Percentiles rank a stretch among this genome's conserved stretches.
Conservation (phyloP, 73 alveolate species). For the Paramecium caudatum region DNA sequence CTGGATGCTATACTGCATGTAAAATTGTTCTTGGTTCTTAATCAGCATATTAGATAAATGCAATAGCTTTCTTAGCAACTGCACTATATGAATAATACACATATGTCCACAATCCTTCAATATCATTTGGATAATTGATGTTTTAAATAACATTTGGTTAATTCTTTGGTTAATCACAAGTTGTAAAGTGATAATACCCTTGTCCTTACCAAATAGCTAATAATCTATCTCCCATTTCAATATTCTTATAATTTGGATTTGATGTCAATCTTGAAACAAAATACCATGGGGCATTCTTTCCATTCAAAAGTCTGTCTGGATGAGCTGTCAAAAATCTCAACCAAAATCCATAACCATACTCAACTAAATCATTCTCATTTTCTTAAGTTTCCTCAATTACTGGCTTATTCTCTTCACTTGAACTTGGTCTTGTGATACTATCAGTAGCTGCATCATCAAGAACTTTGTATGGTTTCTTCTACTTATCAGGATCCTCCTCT, state of each 20-base stretch:
- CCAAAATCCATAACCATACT: constrained; percentile 69
- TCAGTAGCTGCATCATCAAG: constrained; percentile 40
- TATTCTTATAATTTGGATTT: constrained; percentile 47
- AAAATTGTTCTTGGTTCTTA: not conserved
- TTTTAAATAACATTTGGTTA: constrained; percentile 42
- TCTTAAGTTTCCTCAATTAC: constrained; percentile 43
- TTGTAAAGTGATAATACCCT: constrained; percentile 39
- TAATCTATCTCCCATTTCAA: constrained; percentile 66
- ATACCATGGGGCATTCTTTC: constrained; percentile 67
- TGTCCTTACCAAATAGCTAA: constrained; percentile 69
- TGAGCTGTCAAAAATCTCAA: constrained; percentile 43
- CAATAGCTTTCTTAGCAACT: constrained; percentile 61
- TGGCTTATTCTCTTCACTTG: constrained; percentile 45
- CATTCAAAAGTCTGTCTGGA: not conserved
- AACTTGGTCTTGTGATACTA: constrained; percentile 37
- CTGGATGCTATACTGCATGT: constrained; percentile 37
- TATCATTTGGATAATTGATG: constrained; percentile 47
- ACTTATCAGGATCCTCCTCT: constrained; percentile 36
- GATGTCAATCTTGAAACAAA: constrained; percentile 57
- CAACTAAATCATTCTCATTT: not conserved
- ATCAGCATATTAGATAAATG: constrained; percentile 36
- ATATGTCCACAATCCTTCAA: constrained; percentile 70
- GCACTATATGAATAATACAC: constrained; percentile 48
- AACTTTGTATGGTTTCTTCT: constrained; percentile 42
- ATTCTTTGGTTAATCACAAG: constrained; percentile 30